phyloP scores from a whole-genome alignment of 2,329 filamentous ascomycete genomes.

The Botrytis hyacinthi region DNA sequence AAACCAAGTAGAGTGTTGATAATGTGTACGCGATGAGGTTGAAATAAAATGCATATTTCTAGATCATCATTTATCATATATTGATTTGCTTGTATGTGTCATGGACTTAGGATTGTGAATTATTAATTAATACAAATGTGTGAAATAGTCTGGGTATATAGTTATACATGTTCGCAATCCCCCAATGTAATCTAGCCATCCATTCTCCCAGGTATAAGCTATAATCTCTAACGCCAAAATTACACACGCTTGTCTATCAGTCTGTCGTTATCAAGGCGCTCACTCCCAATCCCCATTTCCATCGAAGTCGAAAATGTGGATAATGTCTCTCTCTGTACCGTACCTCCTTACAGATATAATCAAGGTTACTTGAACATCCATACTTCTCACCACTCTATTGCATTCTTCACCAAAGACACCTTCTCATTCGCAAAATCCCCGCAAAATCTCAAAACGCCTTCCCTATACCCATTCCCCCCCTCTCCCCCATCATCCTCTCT shows the following conservation, averaged over 20 bases:
- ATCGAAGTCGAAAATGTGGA: not conserved
- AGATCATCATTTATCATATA: not conserved
- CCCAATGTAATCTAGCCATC: not conserved
- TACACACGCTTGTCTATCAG: not conserved
- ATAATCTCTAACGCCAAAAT: not conserved
- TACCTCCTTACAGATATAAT: not conserved
- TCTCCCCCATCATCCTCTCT: not conserved
- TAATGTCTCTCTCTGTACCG: not conserved
- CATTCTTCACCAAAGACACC: not conserved
- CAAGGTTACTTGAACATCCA: not conserved
- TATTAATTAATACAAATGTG: not conserved
- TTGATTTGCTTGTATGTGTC: not conserved
- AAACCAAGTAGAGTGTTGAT: not conserved
- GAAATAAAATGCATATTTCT: slow-evolving; percentile 12
- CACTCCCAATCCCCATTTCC: not conserved
- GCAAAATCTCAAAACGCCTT: not conserved
- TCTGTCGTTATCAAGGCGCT: not conserved
- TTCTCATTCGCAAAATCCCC: not conserved
- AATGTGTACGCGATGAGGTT: not conserved
- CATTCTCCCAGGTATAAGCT: not conserved
- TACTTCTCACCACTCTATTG: not conserved
- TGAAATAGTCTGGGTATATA: not conserved
- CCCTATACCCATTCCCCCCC: not conserved
- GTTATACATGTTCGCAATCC: not conserved
- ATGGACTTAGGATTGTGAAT: not conserved